phyloP scores from a whole-genome alignment of 768 basidiomycete genomes.

The Collybia mongolica region DNA sequence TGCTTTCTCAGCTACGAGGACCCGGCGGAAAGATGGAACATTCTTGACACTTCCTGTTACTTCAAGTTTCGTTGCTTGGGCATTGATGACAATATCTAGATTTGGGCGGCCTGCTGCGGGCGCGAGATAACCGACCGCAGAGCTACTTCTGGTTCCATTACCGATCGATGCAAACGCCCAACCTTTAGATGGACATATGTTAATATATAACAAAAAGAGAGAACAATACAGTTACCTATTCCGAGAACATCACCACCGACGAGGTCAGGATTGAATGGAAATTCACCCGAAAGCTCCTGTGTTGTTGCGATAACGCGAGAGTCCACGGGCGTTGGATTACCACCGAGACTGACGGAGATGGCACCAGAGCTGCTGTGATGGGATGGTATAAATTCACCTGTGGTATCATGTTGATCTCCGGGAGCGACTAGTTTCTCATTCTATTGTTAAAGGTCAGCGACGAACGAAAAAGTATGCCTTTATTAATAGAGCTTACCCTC shows the following conservation, averaged over 20 bases:
- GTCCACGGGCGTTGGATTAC: conserved; percentile 19
- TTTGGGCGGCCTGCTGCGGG: conserved; percentile 25
- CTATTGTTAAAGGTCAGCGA: conserved; percentile 11
- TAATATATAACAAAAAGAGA: not conserved
- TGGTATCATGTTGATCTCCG: conserved; percentile 28
- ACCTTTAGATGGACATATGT: not conserved
- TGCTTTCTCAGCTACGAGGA: conserved; percentile 2
- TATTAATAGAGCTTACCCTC: conserved; percentile 22
- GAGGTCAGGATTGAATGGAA: conserved; percentile 21
- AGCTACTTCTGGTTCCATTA: conserved; percentile 24
- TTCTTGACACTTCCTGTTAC: not conserved
- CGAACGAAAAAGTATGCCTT: conserved; percentile 18
- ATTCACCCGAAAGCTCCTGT: conserved; percentile 19
- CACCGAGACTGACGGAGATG: conserved; percentile 20
- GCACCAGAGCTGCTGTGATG: conserved; percentile 21
- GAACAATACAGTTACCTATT: conserved; percentile 17
- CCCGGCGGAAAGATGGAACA: conserved; percentile 6
- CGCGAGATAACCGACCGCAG: conserved; percentile 29
- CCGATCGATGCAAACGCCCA: conserved; percentile 15
- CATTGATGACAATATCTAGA: conserved; percentile 25
- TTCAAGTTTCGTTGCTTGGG: conserved; percentile 13
- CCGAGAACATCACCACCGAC: conserved; percentile 27
- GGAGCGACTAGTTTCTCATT: conserved; percentile 27
- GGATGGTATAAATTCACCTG: conserved; percentile 28
- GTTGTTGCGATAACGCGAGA: conserved; percentile 35